These are phyloP conservation scores for Nicotiana rustica DNA, from an alignment of 305 asterid species.

Conservation along the genomic window DNA sequence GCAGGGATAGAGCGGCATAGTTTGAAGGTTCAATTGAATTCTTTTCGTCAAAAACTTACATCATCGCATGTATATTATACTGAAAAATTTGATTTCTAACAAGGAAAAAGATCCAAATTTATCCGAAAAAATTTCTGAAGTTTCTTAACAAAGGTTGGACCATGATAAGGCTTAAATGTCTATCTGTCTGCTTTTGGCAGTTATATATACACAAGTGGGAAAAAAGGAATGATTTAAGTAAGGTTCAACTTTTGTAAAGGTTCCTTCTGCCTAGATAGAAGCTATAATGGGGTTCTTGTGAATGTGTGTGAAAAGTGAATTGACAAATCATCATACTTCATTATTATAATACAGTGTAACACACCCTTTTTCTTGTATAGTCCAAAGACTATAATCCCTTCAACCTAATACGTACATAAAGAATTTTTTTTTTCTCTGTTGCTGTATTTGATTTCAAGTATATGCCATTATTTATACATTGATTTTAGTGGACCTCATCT, in stretches of 20 bases:
- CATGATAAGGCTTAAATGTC: not conserved
- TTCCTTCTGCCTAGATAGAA: slow-evolving; percentile 38
- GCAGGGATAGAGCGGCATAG: not conserved
- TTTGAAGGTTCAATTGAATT: not conserved
- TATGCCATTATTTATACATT: not conserved
- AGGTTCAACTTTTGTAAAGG: slow-evolving; percentile 41
- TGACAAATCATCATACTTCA: slow-evolving; percentile 38
- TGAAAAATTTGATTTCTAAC: no score
- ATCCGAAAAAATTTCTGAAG: no score
- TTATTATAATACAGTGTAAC: slow-evolving; percentile 35
- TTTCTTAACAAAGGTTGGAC: not conserved
- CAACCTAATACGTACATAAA: slow-evolving; percentile 37
- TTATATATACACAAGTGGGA: slow-evolving; percentile 43
- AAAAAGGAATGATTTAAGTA: slow-evolving; percentile 39
- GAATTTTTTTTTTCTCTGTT: slow-evolving; percentile 31
- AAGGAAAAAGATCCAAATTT: no score
- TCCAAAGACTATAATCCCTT: slow-evolving; percentile 41
- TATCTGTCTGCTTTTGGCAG: slow-evolving; percentile 41
- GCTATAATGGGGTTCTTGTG: slow-evolving; percentile 39
- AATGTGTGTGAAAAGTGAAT: slow-evolving; percentile 50
- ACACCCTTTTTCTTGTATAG: slow-evolving; percentile 30
- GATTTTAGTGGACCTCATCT: not conserved
- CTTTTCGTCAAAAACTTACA: not conserved
- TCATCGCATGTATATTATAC: no score
- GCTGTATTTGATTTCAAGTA: slow-evolving; percentile 29